Base-by-base conservation (phyloP, 2,329 filamentous ascomycete genomes). In the Amesomyces nigricolor region DNA sequence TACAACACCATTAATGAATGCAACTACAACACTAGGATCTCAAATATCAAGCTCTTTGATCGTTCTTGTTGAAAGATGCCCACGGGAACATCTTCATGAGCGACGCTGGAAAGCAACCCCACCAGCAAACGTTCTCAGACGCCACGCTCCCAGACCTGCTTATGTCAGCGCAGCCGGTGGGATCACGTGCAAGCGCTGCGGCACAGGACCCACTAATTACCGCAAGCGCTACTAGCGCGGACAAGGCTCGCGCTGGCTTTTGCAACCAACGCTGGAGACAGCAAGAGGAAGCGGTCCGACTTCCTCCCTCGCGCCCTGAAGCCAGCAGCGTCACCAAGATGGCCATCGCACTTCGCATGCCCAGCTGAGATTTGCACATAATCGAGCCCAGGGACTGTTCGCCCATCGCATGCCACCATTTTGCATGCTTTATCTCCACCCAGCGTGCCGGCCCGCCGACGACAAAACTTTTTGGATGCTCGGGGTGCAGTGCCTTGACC, bases 171-270 rank as follows among this genome's bases (percentile, higher is more conserved):
- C 11, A n/a, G 38, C 40, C 6, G 22, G 22, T 1, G n/a, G 9
- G 6, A 16, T 56, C 60, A 62, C 60, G 58, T 62, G 62, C 32
- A 5, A 0, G 13, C 29, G 13, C 8, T 40, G 40, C 30, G 37
- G 39, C 47, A 10, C 49, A 40, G 29, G 54, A 5, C 49, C 58
- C 61, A 63, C 57, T 47, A 53, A 38, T 54, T 58, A 6, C 54
- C 58, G 2, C 30, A 60, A 60, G 53, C 45, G 17, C 38, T 14
- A 5, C 43, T 65, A 63, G 62, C 58, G 58, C 53, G 16, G 46
- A 56, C 48, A 53, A 55, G 60, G 51, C 62, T 62, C 54, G 53
- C 57, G 58, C 57, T 64, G 60, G 61, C 61, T 64, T 64, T 64
- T 63, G 58, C 60, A 43, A 57, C 59, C 59, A 60, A 59, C 49